A percentile compares a stretch with the other conserved stretches of the same genome.
Conservation (phyloP, 306 rosid species). For the Vicia faba region DNA sequence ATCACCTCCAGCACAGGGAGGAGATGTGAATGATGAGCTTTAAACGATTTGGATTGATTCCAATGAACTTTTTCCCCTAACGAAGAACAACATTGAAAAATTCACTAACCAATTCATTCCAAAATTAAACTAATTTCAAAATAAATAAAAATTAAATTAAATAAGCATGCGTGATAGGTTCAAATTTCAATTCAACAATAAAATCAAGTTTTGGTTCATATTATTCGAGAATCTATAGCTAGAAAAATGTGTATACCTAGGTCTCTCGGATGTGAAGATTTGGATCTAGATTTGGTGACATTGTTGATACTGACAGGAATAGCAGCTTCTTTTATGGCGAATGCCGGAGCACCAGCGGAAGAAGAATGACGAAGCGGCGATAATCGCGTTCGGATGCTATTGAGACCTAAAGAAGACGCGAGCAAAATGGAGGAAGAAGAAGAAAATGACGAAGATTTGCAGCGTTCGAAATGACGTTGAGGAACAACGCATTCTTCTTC, state of each 20-base stretch:
- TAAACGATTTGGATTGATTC: conserved; percentile 59
- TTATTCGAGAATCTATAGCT: not conserved
- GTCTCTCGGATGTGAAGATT: conserved; percentile 26
- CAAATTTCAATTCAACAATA: too few species aligned
- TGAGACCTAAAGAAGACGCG: conserved; percentile 68
- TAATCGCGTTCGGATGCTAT: conserved; percentile 80
- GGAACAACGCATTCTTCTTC: not conserved
- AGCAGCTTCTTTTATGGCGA: conserved; percentile 30
- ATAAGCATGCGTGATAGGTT: not conserved
- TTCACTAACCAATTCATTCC: not conserved
- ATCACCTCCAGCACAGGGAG: conserved; percentile 71
- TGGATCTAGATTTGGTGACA: conserved; percentile 36
- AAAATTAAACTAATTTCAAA: not conserved
- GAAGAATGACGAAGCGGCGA: conserved; percentile 70
- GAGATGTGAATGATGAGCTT: conserved; percentile 48
- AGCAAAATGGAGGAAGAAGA: conserved; percentile 43
- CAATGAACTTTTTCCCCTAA: conserved; percentile 53
- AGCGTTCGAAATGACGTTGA: not conserved
- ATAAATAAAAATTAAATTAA: too few species aligned
- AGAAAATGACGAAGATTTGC: conserved; percentile 34
- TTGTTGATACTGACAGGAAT: not conserved
- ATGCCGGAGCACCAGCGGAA: conserved; percentile 41
- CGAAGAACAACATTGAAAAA: conserved; percentile 4
- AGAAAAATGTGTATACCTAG: not conserved
- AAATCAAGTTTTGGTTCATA: not conserved